Percentiles rank a stretch among this genome's conserved stretches.
Conservation (phyloP, 2,329 filamentous ascomycete genomes). For the Phyllosticta citribraziliensis region DNA sequence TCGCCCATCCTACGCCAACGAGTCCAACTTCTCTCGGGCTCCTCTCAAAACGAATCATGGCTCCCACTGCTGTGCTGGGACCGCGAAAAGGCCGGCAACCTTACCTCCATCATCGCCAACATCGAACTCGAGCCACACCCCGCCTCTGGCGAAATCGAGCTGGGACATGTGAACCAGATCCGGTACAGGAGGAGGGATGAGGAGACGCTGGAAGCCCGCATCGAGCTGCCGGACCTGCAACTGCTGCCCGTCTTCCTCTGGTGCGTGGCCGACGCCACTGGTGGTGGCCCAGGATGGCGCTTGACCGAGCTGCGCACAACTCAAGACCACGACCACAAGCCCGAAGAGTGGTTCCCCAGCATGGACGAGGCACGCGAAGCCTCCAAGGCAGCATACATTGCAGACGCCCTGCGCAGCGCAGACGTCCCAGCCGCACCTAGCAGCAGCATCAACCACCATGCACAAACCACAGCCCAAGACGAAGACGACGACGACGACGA, state of each 20-base stretch:
- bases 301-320: slow-evolving; percentile 59
- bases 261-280: slow-evolving; percentile 54
- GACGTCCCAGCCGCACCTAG: background rate
- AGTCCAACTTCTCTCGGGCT: slow-evolving; percentile 52
- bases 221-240: slow-evolving; percentile 51
- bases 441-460: slow-evolving; percentile 9
- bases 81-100: slow-evolving; percentile 43
- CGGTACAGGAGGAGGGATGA: slow-evolving; percentile 60
- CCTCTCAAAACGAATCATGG: slow-evolving; percentile 51
- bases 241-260: slow-evolving; percentile 59
- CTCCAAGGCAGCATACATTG: slow-evolving; percentile 12
- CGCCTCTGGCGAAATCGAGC: slow-evolving; percentile 67
- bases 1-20: slow-evolving; percentile 55
- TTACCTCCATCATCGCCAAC: slow-evolving; percentile 52
- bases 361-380: slow-evolving; percentile 53
- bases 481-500: slow-evolving; percentile 58
- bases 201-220: slow-evolving; percentile 63
- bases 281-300: slow-evolving; percentile 55
- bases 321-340: slow-evolving; percentile 46
- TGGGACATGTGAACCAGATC: slow-evolving; percentile 55
- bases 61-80: slow-evolving; percentile 64
- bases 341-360: slow-evolving; percentile 46
- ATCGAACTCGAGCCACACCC: slow-evolving; percentile 69
- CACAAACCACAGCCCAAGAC: slow-evolving; percentile 5
- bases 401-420: slow-evolving; percentile 1